Evolutionary conservation across 352 stramenopile genomes (phyloP).

Genomic region (Phytophthora syringae): DNA sequence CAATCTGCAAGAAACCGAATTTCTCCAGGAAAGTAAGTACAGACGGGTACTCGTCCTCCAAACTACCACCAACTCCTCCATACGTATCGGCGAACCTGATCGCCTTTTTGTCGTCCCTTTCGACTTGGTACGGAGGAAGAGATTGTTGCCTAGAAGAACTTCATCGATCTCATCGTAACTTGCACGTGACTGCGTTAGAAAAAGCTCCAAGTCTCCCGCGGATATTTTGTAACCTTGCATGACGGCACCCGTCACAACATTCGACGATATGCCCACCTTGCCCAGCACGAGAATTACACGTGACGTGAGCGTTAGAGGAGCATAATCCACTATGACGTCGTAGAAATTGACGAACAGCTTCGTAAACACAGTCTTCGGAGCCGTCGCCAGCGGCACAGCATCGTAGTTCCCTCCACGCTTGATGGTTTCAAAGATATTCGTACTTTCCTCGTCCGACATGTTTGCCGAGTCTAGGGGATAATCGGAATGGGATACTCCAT

Average conservation of each 20-base stretch:
- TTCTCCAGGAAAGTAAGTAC: conserved; percentile 84
- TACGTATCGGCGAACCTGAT: conserved; percentile 51
- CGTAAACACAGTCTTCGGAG: conserved; percentile 86
- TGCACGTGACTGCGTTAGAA: conserved; percentile 64
- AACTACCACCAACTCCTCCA: conserved; percentile 8
- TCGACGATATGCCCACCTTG: conserved; percentile 80
- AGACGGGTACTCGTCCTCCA: too few species aligned
- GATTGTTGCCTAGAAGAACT: conserved; percentile 66
- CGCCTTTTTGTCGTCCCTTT: conserved; percentile 40
- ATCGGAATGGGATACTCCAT: conserved; percentile 86
- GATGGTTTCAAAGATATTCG: conserved; percentile 47
- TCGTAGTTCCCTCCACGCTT: conserved; percentile 46
- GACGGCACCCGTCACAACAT: conserved; percentile 84
- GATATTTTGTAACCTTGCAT: conserved; percentile 91
- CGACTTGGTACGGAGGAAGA: conserved; percentile 42
- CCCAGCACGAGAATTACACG: conserved; percentile 80
- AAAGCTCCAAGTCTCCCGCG: conserved; percentile 73
- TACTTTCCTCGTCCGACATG: conserved; percentile 62
- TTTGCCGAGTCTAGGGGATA: conserved; percentile 83
- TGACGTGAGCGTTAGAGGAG: conserved; percentile 62
- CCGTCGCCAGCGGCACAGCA: conserved; percentile 66
- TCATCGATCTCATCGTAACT: conserved; percentile 79
- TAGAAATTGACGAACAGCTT: conserved; percentile 91
- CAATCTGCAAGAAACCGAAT: conserved; percentile 82
- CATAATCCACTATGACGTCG: conserved; percentile 83